Conservation (phyloP, 2,329 filamentous ascomycete species). For the Colletotrichum tropicicola region DNA sequence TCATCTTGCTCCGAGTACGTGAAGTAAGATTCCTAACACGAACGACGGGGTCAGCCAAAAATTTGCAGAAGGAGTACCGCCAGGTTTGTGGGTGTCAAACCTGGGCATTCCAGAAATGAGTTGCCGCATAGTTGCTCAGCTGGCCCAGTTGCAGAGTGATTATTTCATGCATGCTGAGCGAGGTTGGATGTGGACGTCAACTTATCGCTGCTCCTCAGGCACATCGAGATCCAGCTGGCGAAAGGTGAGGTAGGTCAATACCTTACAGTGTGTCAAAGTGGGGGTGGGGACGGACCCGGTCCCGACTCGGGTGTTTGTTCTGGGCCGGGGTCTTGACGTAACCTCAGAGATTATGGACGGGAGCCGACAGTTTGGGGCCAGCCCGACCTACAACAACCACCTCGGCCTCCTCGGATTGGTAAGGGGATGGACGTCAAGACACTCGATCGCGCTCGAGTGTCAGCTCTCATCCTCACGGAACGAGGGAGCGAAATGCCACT, state of each 20-base stretch:
- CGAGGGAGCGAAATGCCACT: too few species aligned
- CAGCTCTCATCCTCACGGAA: too few species aligned
- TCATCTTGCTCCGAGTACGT: constrained; percentile 78
- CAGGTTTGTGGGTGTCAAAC: constrained; percentile 47
- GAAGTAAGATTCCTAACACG: constrained; percentile 89
- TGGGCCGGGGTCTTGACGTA: too few species aligned
- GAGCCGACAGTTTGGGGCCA: too few species aligned
- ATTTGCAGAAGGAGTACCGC: background rate
- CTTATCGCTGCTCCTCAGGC: background rate
- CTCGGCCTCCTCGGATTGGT: too few species aligned
- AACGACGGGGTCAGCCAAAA: background rate
- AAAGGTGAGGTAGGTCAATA: background rate
- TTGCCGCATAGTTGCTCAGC: constrained; percentile 90
- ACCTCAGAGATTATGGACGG: too few species aligned
- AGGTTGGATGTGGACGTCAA: background rate
- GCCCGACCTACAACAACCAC: too few species aligned
- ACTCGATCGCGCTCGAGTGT: too few species aligned
- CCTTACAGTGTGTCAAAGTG: background rate
- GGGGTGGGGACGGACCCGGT: background rate
- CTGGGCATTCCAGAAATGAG: constrained; percentile 98
- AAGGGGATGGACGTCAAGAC: too few species aligned
- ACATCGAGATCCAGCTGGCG: too few species aligned
- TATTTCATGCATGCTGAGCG: constrained; percentile 83
- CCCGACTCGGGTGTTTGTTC: background rate
- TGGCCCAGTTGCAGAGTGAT: constrained; percentile 94